phyloP scores from a whole-genome alignment of 2,329 filamentous ascomycete genomes.

The Aspergillus fischeri region DNA sequence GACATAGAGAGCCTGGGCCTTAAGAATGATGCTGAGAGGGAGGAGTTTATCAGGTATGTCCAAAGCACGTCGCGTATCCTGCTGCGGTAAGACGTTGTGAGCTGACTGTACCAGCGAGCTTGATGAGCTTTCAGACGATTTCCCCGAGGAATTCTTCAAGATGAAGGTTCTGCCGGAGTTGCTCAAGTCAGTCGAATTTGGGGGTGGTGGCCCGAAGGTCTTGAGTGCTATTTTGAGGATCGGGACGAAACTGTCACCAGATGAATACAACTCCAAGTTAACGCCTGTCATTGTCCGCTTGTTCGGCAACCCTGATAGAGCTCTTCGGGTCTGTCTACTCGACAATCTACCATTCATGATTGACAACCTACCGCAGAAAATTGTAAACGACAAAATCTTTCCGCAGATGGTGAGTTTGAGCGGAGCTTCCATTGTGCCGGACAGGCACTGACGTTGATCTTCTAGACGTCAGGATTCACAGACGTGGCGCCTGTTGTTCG shows the following conservation, averaged over 20 bases:
- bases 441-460: slow-evolving; percentile 3
- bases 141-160: slow-evolving; percentile 96
- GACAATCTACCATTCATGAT: slow-evolving; percentile 90
- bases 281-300: slow-evolving; percentile 82
- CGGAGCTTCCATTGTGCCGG: neutral
- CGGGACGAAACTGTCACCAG: slow-evolving; percentile 75
- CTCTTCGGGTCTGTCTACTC: slow-evolving; percentile 82
- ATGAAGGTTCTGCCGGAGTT: slow-evolving; percentile 93
- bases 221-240: slow-evolving; percentile 89
- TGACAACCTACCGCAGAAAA: slow-evolving; percentile 78
- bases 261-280: slow-evolving; percentile 82
- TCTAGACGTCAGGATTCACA: slow-evolving; percentile 84
- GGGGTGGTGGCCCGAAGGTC: slow-evolving; percentile 88
- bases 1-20: slow-evolving; percentile 89
- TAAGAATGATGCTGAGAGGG: slow-evolving; percentile 78
- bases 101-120: slow-evolving; percentile 56
- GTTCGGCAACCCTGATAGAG: slow-evolving; percentile 87
- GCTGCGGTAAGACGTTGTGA: neutral
- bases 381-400: slow-evolving; percentile 95
- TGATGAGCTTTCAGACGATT: slow-evolving; percentile 83
- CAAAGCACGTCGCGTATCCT: neutral
- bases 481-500: slow-evolving; percentile 86
- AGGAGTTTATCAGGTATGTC: slow-evolving; percentile 70
- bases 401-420: slow-evolving; percentile 70
- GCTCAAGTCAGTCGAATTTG: slow-evolving; percentile 98